Percentiles rank a stretch among this genome's conserved stretches.
Conservation (phyloP, 2,329 filamentous ascomycete genomes). For the Fusarium cyanostomum region DNA sequence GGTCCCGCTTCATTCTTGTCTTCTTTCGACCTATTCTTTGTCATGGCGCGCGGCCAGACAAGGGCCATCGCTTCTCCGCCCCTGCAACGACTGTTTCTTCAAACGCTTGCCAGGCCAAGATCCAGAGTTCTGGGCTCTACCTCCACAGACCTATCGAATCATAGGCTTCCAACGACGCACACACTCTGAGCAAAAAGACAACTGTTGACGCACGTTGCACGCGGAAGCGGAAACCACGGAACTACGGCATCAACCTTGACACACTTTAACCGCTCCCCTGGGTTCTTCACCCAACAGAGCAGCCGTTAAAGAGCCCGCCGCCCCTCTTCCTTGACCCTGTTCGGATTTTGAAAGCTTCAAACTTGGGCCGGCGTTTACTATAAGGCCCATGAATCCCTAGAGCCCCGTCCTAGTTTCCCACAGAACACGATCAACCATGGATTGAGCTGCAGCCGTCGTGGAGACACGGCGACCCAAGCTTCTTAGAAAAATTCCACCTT, state of each 20-base stretch:
- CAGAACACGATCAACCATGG: constrained; percentile 21
- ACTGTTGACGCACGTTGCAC: constrained; percentile 7
- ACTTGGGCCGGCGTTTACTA: constrained; percentile 19
- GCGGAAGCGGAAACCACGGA: constrained; percentile 9
- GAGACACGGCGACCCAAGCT: constrained; percentile 4
- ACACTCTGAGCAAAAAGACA: constrained; percentile 16
- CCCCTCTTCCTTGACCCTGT: neutral
- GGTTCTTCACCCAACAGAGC: constrained; percentile 5
- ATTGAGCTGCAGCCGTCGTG: constrained; percentile 35
- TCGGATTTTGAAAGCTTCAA: neutral
- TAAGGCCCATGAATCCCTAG: constrained; percentile 5
- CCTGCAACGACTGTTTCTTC: constrained; percentile 3
- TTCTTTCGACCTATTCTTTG: constrained; percentile 2
- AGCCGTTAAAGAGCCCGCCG: constrained; percentile 2
- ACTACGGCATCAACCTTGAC: neutral
- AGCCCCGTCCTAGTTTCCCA: constrained; percentile 19
- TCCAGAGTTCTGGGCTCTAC: neutral
- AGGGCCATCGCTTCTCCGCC: neutral
- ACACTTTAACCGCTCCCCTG: constrained; percentile 28
- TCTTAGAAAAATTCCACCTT: neutral
- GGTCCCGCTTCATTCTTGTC: neutral
- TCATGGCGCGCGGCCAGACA: constrained; percentile 6
- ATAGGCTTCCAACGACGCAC: constrained; percentile 28
- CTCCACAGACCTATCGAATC: constrained; percentile 32
- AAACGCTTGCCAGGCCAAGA: constrained; percentile 10